Base-by-base conservation (phyloP, 768 basidiomycete genomes). In the Gloeophyllum trabeum region DNA sequence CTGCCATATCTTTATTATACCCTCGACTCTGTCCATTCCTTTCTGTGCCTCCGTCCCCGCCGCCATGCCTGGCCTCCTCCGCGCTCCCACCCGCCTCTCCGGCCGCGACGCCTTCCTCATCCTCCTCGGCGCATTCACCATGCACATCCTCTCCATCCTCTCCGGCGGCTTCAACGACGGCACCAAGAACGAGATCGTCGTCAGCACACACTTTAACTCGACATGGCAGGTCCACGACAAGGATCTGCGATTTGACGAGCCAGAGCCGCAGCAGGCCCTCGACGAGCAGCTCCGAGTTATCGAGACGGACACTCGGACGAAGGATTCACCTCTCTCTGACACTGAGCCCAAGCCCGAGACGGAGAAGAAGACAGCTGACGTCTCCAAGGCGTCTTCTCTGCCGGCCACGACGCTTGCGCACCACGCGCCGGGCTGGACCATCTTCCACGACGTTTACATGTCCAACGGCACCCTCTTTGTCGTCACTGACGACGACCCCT, bases 371-470 rank as follows among this genome's bases (percentile, higher is more conserved):
- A 10, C 10, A 10, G 7, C 20, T 7, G 36, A 37, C 20, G 7
- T 37, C 10, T 21, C 13, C 10, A 10, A 12, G 20, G 40, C 46
- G 13, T 43, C 46, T 24, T 45, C 24, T 14, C 41, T 82, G 3
- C 76, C 76, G 0, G 61, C 67, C 36, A 84, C 82, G 0, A 62
- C 68, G 12, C 53, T 86, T 22, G 57, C 77, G 10, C 66, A 74
- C 19, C 83, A 86, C 43, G 79, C 78, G 4, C 79, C 79, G 22
- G 88, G 89, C 30, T 92, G 89, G 87, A 90, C 90, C 0, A 61
- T 90, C 24, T 88, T 87, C 58, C 71, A 71, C 21, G 79, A 90
- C 55, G 55, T 93, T 3, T 93, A 93, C 70, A 71, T 90, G 76
- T 74, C 79, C 37, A 83, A 89, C 48, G 85, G 84, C 5, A 89